Percentiles rank a stretch among this genome's conserved stretches.
These are phyloP conservation scores for Candida berthetii DNA, from an alignment of 805 yeast genomes.

Conservation along the genomic window DNA sequence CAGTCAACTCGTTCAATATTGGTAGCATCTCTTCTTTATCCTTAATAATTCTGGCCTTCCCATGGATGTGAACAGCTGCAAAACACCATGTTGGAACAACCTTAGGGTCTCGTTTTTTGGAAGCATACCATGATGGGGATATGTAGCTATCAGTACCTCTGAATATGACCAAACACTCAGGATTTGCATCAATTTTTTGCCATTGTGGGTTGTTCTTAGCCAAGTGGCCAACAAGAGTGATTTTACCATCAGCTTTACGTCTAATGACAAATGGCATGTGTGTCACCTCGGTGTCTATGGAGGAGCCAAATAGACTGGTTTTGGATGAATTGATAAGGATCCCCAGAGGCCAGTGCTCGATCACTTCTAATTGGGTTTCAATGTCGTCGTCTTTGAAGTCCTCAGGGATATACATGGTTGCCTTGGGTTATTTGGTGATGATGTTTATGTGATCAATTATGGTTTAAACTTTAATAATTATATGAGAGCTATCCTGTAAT, in stretches of 20 bases:
- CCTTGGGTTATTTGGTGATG: no score
- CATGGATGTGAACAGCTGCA: constrained; percentile 50
- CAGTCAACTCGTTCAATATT: constrained; percentile 38
- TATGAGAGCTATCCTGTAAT: no score
- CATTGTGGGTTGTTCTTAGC: constrained; percentile 47
- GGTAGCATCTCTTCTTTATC: constrained; percentile 34
- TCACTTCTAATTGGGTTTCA: constrained; percentile 33
- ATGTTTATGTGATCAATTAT: no score
- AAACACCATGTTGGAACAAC: constrained; percentile 71
- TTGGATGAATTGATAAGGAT: constrained; percentile 33
- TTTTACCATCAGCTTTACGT: constrained; percentile 29
- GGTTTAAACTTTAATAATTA: no score
- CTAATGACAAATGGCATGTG: constrained; percentile 50
- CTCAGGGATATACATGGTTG: constrained; percentile 27
- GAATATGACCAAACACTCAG: constrained; percentile 44
- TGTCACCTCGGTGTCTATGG: constrained; percentile 39
- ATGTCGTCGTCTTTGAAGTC: constrained; percentile 21
- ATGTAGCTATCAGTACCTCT: constrained; percentile 47
- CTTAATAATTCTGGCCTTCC: constrained; percentile 36
- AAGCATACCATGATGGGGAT: constrained; percentile 53
- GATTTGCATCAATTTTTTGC: constrained; percentile 28
- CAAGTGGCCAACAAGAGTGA: constrained; percentile 45
- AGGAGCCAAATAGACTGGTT: constrained; percentile 10
- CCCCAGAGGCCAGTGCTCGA: constrained; percentile 44
- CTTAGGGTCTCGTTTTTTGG: constrained; percentile 49